Conservation (phyloP, 345 rosid genomes). For the Rhodamnia rubescens region DNA sequence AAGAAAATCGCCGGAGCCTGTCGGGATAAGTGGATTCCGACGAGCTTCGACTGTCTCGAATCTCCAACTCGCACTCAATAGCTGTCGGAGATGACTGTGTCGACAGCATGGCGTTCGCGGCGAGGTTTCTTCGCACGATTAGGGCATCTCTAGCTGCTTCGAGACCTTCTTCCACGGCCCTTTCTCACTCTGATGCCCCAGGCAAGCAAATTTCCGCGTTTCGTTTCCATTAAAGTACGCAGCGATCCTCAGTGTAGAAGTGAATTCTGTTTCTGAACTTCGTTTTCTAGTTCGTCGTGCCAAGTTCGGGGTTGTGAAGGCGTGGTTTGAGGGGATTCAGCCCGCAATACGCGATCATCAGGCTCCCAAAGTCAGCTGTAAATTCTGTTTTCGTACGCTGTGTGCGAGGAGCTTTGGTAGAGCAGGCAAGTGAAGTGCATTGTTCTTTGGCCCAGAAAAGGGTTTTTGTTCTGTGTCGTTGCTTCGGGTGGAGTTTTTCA, state of each 20-base stretch:
- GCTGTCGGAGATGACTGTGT: neutral
- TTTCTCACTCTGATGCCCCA: neutral
- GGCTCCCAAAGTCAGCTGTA: constrained; percentile 1
- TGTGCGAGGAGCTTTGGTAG: neutral
- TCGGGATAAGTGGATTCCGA: neutral
- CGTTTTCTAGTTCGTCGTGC: neutral
- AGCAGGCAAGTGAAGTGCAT: neutral
- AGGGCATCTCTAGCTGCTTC: constrained; percentile 1
- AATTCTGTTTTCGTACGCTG: neutral
- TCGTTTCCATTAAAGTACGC: neutral
- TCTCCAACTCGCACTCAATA: neutral
- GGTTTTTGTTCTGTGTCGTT: neutral
- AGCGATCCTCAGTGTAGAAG: neutral
- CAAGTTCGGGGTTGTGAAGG: neutral
- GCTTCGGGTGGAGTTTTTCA: neutral
- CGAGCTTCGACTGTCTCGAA: neutral
- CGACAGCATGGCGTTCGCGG: neutral
- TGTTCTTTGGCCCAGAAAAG: neutral
- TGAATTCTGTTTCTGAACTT: neutral
- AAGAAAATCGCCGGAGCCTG: neutral
- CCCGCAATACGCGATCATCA: neutral
- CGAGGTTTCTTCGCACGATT: neutral
- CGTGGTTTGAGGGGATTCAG: constrained; percentile 9
- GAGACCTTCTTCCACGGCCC: neutral
- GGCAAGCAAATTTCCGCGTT: neutral